Evolutionary conservation across 2,329 filamentous ascomycete species (phyloP).

Genomic region (Cladosporium halotolerans): DNA sequence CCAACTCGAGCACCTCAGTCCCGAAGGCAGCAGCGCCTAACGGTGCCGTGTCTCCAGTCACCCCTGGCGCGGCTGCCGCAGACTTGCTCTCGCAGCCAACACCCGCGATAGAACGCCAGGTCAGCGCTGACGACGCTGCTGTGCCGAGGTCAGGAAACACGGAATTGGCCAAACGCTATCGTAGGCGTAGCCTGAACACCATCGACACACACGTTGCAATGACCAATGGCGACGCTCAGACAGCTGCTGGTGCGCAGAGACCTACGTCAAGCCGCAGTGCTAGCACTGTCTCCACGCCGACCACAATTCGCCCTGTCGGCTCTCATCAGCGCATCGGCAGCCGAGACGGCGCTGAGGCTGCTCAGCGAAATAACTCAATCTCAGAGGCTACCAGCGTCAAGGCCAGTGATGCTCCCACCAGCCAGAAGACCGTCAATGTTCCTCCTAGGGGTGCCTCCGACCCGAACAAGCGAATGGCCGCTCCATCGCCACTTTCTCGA

Average conservation of each 20-base stretch:
- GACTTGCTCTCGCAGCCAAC: constrained; percentile 44
- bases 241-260: constrained; percentile 18
- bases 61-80: constrained; percentile 47
- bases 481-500: constrained; percentile 44
- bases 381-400: constrained; percentile 8
- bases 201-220: constrained; percentile 37
- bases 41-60: constrained; percentile 43
- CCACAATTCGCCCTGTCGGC: constrained; percentile 29
- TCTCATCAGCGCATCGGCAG: constrained; percentile 31
- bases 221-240: constrained; percentile 14
- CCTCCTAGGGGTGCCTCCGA: constrained; percentile 35
- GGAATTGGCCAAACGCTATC: constrained; percentile 68
- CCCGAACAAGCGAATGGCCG: constrained; percentile 34
- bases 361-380: constrained; percentile 13
- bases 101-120: constrained; percentile 21
- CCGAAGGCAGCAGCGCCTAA: constrained; percentile 26
- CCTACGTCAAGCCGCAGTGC: constrained; percentile 23
- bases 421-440: constrained; percentile 18
- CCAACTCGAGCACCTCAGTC: constrained; percentile 43
- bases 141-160: constrained; percentile 51
- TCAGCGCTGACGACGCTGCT: constrained; percentile 64
- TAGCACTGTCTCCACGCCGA: constrained; percentile 24
- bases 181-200: constrained; percentile 76
- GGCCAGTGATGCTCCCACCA: not conserved
- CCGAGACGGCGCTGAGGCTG: constrained; percentile 21